Percentiles rank a stretch among this genome's conserved stretches.
Conservation (phyloP, 2,329 filamentous ascomycete genomes). For the Penicillium sp. region DNA sequence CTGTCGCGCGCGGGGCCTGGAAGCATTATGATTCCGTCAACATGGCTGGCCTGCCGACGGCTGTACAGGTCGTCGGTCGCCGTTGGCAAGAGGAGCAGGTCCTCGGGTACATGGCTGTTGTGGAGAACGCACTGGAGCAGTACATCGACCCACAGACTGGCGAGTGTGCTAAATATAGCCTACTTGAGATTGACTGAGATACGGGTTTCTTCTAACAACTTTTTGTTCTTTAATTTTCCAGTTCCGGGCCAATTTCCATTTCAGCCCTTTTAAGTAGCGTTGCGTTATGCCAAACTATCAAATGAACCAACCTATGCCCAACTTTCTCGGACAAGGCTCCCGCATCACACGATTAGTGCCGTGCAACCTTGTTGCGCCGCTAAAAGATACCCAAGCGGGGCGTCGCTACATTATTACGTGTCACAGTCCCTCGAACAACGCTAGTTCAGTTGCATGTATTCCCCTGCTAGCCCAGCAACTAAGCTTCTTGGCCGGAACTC, state of each 20-base stretch:
- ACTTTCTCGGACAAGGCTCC: background rate
- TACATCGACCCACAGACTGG: constrained; percentile 34
- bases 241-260: too few relatives aligned
- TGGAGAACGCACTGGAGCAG: constrained; percentile 71
- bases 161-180: constrained; percentile 34
- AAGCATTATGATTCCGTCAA: constrained; percentile 77
- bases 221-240: background rate
- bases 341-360: background rate
- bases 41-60: constrained; percentile 88
- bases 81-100: constrained; percentile 87
- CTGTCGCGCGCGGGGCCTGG: constrained; percentile 78
- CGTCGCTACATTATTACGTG: background rate
- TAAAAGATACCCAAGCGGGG: background rate
- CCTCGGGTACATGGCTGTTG: constrained; percentile 72
- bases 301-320: background rate
- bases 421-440: background rate
- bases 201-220: background rate
- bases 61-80: constrained; percentile 77
- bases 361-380: background rate
- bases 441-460: background rate
- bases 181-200: constrained; percentile 39
- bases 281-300: background rate
- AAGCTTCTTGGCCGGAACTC: background rate
- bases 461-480: background rate
- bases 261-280: background rate